Conservation (phyloP, 805 yeast species). For the Hanseniaspora pseudoguilliermondii region DNA sequence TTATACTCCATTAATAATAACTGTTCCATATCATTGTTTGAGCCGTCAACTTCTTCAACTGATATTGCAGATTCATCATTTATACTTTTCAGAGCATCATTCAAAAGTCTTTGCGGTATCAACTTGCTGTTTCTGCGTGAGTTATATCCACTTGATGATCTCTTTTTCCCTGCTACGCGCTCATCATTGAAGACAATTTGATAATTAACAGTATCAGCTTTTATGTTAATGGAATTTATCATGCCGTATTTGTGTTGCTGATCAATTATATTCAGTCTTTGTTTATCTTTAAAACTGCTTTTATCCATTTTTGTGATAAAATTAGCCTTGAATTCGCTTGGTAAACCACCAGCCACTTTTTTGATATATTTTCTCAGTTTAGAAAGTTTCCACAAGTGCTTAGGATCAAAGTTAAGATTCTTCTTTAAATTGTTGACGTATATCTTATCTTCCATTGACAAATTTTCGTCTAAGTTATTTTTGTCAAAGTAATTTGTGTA, state of each 20-base stretch:
- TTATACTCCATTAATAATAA: not conserved
- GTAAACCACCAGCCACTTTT: not conserved
- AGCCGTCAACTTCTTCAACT: not conserved
- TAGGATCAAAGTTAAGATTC: not conserved
- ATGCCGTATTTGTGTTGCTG: not conserved
- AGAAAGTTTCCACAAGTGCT: slow-evolving; percentile 9
- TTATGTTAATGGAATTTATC: not conserved
- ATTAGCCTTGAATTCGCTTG: not conserved
- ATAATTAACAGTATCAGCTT: not conserved
- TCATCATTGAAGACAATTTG: not conserved
- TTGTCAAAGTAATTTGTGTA: slow-evolving; percentile 20
- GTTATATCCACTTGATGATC: not conserved
- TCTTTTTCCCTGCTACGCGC: not conserved
- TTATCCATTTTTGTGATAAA: not conserved
- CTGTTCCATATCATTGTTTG: no score
- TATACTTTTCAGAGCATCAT: slow-evolving; percentile 7
- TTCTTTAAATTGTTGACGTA: not conserved
- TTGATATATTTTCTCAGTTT: slow-evolving; percentile 4
- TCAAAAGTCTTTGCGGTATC: slow-evolving; percentile 1
- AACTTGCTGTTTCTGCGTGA: not conserved
- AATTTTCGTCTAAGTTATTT: not conserved
- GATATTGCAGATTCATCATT: not conserved
- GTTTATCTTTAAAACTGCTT: not conserved
- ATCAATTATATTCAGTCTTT: not conserved
- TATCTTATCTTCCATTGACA: slow-evolving; percentile 12